These are phyloP conservation scores for Elongisporangium senticosum DNA, from an alignment of 352 stramenopile species.

Conservation along the genomic window DNA sequence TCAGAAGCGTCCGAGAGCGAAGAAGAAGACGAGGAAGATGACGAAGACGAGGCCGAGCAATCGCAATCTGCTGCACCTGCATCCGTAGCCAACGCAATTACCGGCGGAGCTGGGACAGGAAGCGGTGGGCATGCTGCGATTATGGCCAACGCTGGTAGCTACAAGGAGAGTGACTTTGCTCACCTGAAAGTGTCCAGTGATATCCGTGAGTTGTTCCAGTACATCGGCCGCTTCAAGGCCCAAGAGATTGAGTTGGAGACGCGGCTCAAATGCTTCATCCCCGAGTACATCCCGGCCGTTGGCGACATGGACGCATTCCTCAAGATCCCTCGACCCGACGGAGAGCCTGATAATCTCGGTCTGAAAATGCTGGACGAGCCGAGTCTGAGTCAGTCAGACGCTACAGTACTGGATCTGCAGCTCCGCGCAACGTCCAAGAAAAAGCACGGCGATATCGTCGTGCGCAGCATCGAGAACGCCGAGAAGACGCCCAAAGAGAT, in stretches of 20 bases:
- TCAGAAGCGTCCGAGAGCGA: conserved; percentile 62
- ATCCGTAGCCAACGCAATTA: not conserved
- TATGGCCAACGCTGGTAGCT: conserved; percentile 61
- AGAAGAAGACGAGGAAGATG: conserved; percentile 63
- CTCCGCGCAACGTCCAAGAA: conserved; percentile 94
- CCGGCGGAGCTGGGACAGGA: conserved; percentile 3
- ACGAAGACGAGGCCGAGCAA: conserved; percentile 46
- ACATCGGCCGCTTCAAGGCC: conserved; percentile 93
- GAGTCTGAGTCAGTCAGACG: conserved; percentile 88
- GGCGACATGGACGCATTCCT: conserved; percentile 96
- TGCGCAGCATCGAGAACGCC: conserved; percentile 93
- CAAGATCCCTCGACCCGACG: conserved; percentile 93
- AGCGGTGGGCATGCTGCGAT: conserved; percentile 40
- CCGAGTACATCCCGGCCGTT: conserved; percentile 94
- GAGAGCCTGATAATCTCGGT: conserved; percentile 84
- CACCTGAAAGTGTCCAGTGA: conserved; percentile 88
- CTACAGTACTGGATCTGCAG: conserved; percentile 93
- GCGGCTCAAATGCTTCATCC: conserved; percentile 95
- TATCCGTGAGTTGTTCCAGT: conserved; percentile 90
- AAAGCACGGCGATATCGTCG: conserved; percentile 87
- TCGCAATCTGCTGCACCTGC: conserved; percentile 16
- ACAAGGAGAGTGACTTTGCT: conserved; percentile 87
- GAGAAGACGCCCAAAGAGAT: conserved; percentile 92
- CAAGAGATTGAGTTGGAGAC: conserved; percentile 95
- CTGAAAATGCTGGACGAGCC: conserved; percentile 94